These are phyloP conservation scores for Taphrina betulina DNA, from an alignment of 1,139 yeast species.

Conservation along the genomic window DNA sequence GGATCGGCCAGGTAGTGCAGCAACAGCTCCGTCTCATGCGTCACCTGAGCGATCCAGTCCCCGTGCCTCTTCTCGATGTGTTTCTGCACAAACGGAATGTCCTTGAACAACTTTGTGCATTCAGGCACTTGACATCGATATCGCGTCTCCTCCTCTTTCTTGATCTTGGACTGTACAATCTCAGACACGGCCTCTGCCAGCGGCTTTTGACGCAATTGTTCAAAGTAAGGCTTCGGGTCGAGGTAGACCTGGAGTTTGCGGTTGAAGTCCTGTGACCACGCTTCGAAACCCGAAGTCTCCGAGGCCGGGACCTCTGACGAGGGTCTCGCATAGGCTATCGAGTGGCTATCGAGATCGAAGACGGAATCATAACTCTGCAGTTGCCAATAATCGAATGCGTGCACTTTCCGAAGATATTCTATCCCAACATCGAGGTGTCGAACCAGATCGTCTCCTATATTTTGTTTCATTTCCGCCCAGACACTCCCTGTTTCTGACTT, in stretches of 20 bases:
- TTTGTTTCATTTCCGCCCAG: too few relatives aligned
- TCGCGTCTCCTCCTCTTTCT: slow-evolving; percentile 38
- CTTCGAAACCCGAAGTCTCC: slow-evolving; percentile 32
- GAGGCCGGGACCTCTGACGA: slow-evolving; percentile 18
- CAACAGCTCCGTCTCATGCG: slow-evolving; percentile 33
- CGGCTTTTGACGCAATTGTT: slow-evolving; percentile 36
- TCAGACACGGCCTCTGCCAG: slow-evolving; percentile 32
- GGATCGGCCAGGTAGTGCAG: slow-evolving; percentile 37
- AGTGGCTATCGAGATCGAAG: slow-evolving; percentile 35
- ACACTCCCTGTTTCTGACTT: neutral
- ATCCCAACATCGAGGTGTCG: slow-evolving; percentile 35
- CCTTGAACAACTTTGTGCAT: slow-evolving; percentile 39
- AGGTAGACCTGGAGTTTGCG: slow-evolving; percentile 35
- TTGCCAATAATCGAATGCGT: slow-evolving; percentile 38
- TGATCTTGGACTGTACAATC: slow-evolving; percentile 35
- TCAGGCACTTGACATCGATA: slow-evolving; percentile 38
- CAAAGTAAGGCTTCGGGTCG: slow-evolving; percentile 36
- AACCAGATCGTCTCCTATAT: slow-evolving; percentile 16
- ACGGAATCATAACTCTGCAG: slow-evolving; percentile 36
- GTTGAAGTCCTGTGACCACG: neutral
- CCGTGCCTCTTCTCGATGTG: slow-evolving; percentile 39
- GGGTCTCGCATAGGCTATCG: slow-evolving; percentile 23
- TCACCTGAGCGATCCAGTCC: slow-evolving; percentile 36
- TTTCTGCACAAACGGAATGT: slow-evolving; percentile 39
- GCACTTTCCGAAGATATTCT: slow-evolving; percentile 37